phyloP scores from a whole-genome alignment of 192 early-diverging fungal genomes.

The Gonapodya prolifera region DNA sequence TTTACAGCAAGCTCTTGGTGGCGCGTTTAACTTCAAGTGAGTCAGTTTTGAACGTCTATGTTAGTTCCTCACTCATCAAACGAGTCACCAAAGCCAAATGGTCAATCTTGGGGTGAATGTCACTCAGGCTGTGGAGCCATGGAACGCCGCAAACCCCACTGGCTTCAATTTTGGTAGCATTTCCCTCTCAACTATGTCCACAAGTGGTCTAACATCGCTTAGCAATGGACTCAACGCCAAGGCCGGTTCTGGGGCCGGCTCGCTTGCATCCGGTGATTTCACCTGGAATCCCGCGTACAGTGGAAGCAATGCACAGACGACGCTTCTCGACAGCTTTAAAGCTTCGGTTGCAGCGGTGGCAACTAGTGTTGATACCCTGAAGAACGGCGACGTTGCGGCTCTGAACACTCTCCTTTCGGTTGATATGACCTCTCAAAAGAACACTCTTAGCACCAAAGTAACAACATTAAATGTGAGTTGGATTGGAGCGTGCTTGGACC shows the following conservation, averaged over 20 bases:
- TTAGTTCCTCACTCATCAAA: too few species aligned
- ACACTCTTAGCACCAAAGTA: not conserved
- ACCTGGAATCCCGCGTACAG: not conserved
- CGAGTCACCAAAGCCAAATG: not conserved
- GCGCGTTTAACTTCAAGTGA: not conserved
- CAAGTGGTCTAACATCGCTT: not conserved
- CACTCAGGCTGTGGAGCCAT: not conserved
- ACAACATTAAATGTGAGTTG: not conserved
- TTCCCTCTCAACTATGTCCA: not conserved
- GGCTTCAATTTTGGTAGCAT: not conserved
- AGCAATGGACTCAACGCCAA: not conserved
- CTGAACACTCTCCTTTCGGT: not conserved
- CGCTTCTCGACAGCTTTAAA: not conserved
- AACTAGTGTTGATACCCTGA: not conserved
- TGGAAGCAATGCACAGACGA: not conserved
- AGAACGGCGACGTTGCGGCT: not conserved
- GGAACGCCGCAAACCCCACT: not conserved
- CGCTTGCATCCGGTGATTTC: not conserved
- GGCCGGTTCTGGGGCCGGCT: not conserved
- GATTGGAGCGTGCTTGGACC: too few species aligned
- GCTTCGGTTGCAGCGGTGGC: not conserved
- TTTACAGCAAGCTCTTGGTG: not conserved
- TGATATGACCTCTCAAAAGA: not conserved
- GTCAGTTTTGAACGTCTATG: too few species aligned
- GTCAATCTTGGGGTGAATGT: not conserved